Evolutionary conservation across 139 green algal genomes (phyloP), one percentile per base, ranked within the genome.

Genomic region (Chlamydomonas schloesseri): DNA sequence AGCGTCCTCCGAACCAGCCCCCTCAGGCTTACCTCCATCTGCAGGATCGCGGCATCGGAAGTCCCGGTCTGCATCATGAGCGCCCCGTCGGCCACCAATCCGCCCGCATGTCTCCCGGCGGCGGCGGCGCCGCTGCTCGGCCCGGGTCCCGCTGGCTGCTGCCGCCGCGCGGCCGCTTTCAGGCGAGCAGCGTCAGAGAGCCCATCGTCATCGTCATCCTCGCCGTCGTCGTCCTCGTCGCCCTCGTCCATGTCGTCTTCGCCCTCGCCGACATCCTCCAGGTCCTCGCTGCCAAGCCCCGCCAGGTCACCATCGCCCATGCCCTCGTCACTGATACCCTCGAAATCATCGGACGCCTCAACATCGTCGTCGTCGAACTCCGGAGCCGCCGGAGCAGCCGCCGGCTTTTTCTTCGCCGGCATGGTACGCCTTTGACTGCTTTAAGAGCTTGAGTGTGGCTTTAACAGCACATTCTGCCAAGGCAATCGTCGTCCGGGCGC

Each of bases 341-440:
- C 21, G 5, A 65, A 15, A 1, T 76, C 79, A 69, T 85, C 79
- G 1, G 79, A 85, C 0, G 79, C 64, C 21, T 34, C 24, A 0
- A 76, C 31, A 14, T 85, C 79, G 18, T 85, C 79, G 21, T 85
- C 79, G 55, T 55, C 29, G 29, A 77, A 34, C 31, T 85, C 79
- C 24, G 50, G 62, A 2, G 67, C n/a, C 29, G 14, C 10, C 11
- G 60, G 42, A 8, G 42, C 42, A 50, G 42, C 42, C 42, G 42
- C 42, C 42, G 42, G 42, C 42, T 50, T 50, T 33, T 69, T 81
- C 74, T 71, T 81, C 1, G 74, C 53, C 33, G 74, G 53, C 74
- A 81, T 80, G 42, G n/a, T n/a, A 5, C 42, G 42, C 42, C 42
- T 5, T 8, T 50, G 42, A 13, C 6, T 50, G 6, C 42, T 50